These are phyloP conservation scores for Saccharomyces uvarum DNA, from an alignment of 1,139 yeast genomes.

Conservation along the genomic window DNA sequence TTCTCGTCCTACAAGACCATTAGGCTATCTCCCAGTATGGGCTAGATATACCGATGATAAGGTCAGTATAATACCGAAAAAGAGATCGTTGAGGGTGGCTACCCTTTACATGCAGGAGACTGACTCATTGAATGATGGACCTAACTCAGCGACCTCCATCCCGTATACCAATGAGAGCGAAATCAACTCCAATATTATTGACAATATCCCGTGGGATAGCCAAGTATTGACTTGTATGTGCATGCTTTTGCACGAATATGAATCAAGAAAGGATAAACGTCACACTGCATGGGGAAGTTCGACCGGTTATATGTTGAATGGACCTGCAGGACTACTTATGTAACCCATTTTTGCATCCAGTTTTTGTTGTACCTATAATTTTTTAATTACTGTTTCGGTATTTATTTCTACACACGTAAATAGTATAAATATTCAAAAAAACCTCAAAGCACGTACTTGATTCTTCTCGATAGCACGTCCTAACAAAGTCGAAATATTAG, in stretches of 20 bases:
- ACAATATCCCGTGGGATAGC: slow-evolving; percentile 29
- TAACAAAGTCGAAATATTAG: neutral
- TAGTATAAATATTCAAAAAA: neutral
- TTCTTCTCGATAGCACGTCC: neutral
- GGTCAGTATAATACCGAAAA: slow-evolving; percentile 28
- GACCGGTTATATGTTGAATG: neutral
- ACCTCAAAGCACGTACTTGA: neutral
- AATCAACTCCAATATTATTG: slow-evolving; percentile 10
- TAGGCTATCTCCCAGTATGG: slow-evolving; percentile 28
- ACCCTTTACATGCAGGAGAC: slow-evolving; percentile 27
- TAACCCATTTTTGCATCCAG: neutral
- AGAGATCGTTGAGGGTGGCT: slow-evolving; percentile 29
- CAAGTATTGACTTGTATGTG: slow-evolving; percentile 33
- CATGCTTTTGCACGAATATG: slow-evolving; percentile 30
- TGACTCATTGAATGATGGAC: slow-evolving; percentile 5
- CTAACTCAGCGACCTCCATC: neutral
- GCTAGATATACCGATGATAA: slow-evolving; percentile 28
- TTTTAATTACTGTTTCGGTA: neutral
- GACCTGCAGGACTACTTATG: neutral
- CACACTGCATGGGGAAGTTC: slow-evolving; percentile 6
- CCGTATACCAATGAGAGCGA: neutral
- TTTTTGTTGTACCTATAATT: neutral
- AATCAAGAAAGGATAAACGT: slow-evolving; percentile 28
- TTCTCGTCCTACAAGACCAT: slow-evolving; percentile 12
- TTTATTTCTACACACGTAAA: neutral